Evolutionary conservation across 495 filamentous ascomycete species (phyloP), one percentile per base, ranked within the genome.

Genomic region (Chaetomium tenue): DNA sequence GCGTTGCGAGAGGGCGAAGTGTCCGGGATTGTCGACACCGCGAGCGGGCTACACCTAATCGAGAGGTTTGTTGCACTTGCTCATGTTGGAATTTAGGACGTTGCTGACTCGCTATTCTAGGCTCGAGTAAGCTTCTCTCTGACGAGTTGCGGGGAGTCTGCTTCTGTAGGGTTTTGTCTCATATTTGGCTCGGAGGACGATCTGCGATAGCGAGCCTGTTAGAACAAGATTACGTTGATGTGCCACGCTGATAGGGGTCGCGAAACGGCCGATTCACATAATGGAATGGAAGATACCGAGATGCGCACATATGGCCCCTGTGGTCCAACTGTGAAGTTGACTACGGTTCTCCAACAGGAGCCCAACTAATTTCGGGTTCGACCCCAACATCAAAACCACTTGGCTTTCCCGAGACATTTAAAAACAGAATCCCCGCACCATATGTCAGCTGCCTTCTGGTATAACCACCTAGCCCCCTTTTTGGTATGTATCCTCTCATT

Each of bases 41-140:
- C 91, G n/a, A 96, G 91, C 26, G 94, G 94, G 2, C 79, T 97
- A 65, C 94, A 98, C 82, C 83, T 98, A 76, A 98, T 98, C 74
- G 87, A 98, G 78, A 88, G 92, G 92, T 96, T 82, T 58, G 84
- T 76, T 47, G 18, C 23, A 0, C 40, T 52, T 18, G 30, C 46
- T 20, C n/a, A 2, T 39, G 28, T 1, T 30, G 39, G 47, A 8
- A 42, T 30, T 12, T 1, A 20, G 48, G 5, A 11, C 2, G 23
- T 30, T 46, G 28, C 63, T 68, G 22, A 68, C 69, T 37, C 23
- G 16, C 5, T 22, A 37, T n/a, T 18, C 25, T 16, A 67, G 65
- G 51, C 55, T 67, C 48, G 65, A 67, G 47, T 67, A 61, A 44
- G 40, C 40, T 11, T 16, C 40, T 30, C 13, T 44, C 3, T 9